Evolutionary conservation across 202 grass and related monocot species (phyloP), one percentile per base, ranked within the genome.

Genomic region (Zizania palustris): DNA sequence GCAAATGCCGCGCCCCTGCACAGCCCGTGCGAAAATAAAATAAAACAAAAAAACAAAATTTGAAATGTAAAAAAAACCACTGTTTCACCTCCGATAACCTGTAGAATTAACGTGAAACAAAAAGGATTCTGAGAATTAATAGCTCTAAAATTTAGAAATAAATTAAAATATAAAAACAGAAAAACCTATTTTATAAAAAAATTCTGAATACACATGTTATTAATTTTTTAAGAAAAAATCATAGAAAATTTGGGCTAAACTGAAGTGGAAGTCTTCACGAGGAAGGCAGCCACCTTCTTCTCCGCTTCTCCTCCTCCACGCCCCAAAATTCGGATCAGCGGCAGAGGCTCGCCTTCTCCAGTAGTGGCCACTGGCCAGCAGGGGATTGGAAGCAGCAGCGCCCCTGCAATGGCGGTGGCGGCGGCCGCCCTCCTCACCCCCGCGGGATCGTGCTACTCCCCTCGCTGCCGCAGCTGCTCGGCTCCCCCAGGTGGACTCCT

Each of bases 301-400:
- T 22, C 63, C 74, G 18, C 58, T 12, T 28, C 42, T 21, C 3
- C 12, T 43, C 22, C 15, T 5, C 41, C 79, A 38, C 42, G 36
- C 70, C 73, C 45, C 4, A 3, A 55, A 59, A 38, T 55, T 53
- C 61, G 62, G 80, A 73, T 83, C 68, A 64, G 44, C 44, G 43
- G 46, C 19, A n/a, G 28, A 28, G 11, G 11, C 13, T 14, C 3
- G 11, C 45, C 11, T 16, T 1, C 51, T 54, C 5, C 16, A 19
- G 16, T 19, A 6, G 51, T 55, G n/a, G 51, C n/a, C 2, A 6
- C n/a, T 55, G n/a, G 51, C n/a, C 2, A 55, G 51, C n/a, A 18
- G 51, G 2, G 50, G 16, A 8, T 5, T 18, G 50, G 50, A 3
- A 54, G 9, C 13, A 9, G 58, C 42, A 5, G 50, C 35, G 65